A percentile compares a stretch with the other conserved stretches of the same genome.
Evolutionary conservation across 495 filamentous ascomycete species (phyloP).

Genomic region (Halenospora varia): DNA sequence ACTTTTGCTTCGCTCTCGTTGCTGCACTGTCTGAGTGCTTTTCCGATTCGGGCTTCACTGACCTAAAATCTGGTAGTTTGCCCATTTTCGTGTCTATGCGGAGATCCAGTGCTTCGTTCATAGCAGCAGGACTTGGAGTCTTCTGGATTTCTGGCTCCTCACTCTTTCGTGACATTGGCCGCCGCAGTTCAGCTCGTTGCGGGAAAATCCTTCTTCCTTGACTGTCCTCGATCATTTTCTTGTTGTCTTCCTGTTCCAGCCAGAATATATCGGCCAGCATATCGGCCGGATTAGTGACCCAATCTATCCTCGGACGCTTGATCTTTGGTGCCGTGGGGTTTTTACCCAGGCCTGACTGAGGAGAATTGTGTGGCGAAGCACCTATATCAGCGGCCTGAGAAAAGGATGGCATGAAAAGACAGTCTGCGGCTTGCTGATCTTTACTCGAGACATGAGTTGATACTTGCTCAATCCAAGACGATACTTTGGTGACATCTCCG

Average conservation of each 20-base stretch:
- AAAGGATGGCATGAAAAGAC: conserved; percentile 20
- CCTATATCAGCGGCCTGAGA: conserved; percentile 14
- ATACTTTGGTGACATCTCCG: conserved; percentile 63
- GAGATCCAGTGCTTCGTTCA: conserved; percentile 14
- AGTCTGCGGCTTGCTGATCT: conserved; percentile 19
- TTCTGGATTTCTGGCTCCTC: conserved; percentile 11
- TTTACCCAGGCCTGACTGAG: conserved; percentile 14
- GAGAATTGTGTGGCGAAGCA: conserved; percentile 17
- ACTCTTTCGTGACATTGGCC: conserved; percentile 14
- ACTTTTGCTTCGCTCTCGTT: conserved; percentile 41
- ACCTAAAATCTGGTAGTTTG: conserved; percentile 26
- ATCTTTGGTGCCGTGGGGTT: conserved; percentile 22
- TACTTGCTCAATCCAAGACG: conserved; percentile 69
- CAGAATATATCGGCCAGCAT: conserved; percentile 82
- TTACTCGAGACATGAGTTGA: conserved; percentile 42
- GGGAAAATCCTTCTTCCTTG: conserved; percentile 68
- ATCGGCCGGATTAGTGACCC: conserved; percentile 73
- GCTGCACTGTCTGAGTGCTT: conserved; percentile 15
- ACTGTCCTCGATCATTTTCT: conserved; percentile 68
- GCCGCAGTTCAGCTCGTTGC: conserved; percentile 10
- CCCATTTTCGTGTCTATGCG: conserved; percentile 23
- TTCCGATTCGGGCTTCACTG: conserved; percentile 18
- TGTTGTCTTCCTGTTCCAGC: conserved; percentile 75
- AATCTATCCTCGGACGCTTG: conserved; percentile 69
- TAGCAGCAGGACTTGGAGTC: conserved; percentile 3